Conservation (phyloP, 495 filamentous ascomycete genomes). For the Evernia prunastri region DNA sequence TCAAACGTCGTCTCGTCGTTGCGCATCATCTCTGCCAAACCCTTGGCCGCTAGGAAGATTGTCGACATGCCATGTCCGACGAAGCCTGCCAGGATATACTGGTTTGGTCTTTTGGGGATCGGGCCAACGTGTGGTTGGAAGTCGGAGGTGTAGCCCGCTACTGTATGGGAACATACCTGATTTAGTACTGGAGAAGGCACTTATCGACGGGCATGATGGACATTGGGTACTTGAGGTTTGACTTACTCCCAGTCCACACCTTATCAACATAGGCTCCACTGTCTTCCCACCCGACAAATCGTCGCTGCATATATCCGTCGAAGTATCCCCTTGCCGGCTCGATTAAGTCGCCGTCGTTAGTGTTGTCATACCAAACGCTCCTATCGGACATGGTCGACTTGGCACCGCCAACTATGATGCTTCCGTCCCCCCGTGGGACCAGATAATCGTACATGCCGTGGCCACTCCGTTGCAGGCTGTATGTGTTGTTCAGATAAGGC, state of each 20-base stretch:
- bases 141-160: background rate
- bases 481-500: background rate
- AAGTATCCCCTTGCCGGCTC: background rate
- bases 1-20: background rate
- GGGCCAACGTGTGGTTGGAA: background rate
- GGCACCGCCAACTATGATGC: background rate
- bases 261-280: constrained; percentile 4
- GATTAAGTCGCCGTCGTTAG: background rate
- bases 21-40: background rate
- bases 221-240: too few species aligned
- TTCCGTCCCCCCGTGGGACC: background rate
- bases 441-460: background rate
- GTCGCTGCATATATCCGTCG: background rate
- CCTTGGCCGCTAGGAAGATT: background rate
- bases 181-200: background rate
- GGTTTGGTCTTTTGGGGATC: background rate
- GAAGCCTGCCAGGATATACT: background rate
- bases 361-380: background rate
- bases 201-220: too few species aligned
- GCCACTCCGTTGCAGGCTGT: background rate
- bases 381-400: background rate
- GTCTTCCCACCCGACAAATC: background rate
- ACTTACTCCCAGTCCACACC: constrained; percentile 3
- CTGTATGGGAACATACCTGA: background rate
- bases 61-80: background rate